Conservation (phyloP, 352 stramenopile species). For the Pythium pectinolyticum region DNA sequence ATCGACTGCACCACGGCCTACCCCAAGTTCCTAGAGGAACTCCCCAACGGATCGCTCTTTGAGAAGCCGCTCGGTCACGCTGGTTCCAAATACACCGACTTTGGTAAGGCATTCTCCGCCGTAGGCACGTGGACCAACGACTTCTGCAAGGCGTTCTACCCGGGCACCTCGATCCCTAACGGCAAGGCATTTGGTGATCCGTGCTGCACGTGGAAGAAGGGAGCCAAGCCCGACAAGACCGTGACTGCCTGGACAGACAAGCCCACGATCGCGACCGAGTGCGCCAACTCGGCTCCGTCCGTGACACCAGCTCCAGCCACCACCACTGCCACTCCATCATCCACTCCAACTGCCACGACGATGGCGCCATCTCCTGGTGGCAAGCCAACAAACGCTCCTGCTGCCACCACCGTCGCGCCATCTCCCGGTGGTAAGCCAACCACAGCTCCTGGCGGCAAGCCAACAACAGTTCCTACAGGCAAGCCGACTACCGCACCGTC, state of each 20-base stretch:
- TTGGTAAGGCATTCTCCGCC: constrained; percentile 35
- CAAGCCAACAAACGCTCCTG: background rate
- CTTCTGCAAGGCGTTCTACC: constrained; percentile 40
- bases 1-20: constrained; percentile 68
- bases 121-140: constrained; percentile 32
- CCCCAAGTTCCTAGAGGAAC: constrained; percentile 31
- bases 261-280: constrained; percentile 8
- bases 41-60: constrained; percentile 46
- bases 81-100: constrained; percentile 32
- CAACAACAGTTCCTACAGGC: background rate
- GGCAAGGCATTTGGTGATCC: constrained; percentile 58
- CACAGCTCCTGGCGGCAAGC: background rate
- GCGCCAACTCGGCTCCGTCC: background rate
- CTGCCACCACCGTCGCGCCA: background rate
- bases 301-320: background rate
- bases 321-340: background rate
- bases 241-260: constrained; percentile 14
- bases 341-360: background rate
- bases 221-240: constrained; percentile 11
- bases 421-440: constrained; percentile 6
- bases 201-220: constrained; percentile 42
- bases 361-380: background rate
- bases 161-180: constrained; percentile 42
- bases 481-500: no score
- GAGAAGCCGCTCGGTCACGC: constrained; percentile 39